Percentiles rank a stretch among this genome's conserved stretches.
phyloP scores from a whole-genome alignment of 768 basidiomycete species.

The Lentinula aciculospora region DNA sequence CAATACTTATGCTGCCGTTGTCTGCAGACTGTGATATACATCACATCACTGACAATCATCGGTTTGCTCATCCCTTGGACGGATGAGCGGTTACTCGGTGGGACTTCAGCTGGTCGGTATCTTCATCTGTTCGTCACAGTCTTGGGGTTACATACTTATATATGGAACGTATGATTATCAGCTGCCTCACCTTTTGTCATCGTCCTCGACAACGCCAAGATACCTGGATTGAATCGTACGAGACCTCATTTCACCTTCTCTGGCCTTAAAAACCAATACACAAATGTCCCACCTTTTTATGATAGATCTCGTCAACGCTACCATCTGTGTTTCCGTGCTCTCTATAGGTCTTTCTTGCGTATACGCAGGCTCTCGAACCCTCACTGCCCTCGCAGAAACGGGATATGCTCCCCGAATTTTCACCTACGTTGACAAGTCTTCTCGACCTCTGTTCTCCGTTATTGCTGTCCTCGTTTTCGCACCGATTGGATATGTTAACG shows the following conservation, averaged over 20 bases:
- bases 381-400: constrained; percentile 40
- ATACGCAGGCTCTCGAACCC: constrained; percentile 39
- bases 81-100: constrained; percentile 30
- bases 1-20: background rate
- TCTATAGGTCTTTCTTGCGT: constrained; percentile 41
- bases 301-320: constrained; percentile 33
- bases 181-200: constrained; percentile 44
- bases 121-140: background rate
- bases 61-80: constrained; percentile 32
- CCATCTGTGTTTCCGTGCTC: constrained; percentile 40
- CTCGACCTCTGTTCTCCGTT: constrained; percentile 38
- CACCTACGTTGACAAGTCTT: constrained; percentile 40
- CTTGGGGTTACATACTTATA: background rate
- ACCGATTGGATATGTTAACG: constrained; percentile 36
- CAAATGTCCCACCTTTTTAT: background rate
- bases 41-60: constrained; percentile 37
- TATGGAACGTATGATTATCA: background rate
- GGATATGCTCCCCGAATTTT: constrained; percentile 41
- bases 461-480: constrained; percentile 29
- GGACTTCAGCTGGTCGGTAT: constrained; percentile 24
- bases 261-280: too few relatives aligned
- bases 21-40: constrained; percentile 35
- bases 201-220: constrained; percentile 30
- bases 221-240: constrained; percentile 37
- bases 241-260: too few relatives aligned